Conservation (phyloP, 192 early-diverging fungal species). For the Coemansia umbellata region DNA sequence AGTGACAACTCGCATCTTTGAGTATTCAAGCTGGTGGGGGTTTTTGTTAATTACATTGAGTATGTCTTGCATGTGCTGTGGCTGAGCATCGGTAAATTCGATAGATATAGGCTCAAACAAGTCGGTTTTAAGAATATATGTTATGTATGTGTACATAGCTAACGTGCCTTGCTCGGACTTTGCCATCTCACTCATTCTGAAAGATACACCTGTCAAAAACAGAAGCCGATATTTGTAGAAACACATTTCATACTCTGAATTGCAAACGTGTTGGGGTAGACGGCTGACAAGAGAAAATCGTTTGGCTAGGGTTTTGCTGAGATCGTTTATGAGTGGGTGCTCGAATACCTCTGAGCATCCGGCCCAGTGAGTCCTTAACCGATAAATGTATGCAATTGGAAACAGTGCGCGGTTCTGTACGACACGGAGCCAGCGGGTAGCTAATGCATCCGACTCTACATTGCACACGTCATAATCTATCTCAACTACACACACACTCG, state of each 20-base stretch:
- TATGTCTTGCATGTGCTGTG: slow-evolving; percentile 28
- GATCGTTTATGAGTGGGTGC: slow-evolving; percentile 20
- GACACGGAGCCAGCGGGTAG: slow-evolving; percentile 28
- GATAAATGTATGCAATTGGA: slow-evolving; percentile 28
- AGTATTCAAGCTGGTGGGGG: slow-evolving; percentile 24
- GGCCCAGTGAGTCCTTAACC: slow-evolving; percentile 38
- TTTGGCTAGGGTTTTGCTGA: slow-evolving; percentile 11
- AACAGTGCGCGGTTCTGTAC: slow-evolving; percentile 30
- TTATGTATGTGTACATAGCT: slow-evolving; percentile 41
- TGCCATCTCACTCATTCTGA: slow-evolving; percentile 37
- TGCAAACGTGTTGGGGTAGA: slow-evolving; percentile 18
- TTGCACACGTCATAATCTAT: slow-evolving; percentile 27
- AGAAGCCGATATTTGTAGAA: slow-evolving; percentile 40
- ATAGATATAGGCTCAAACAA: slow-evolving; percentile 28
- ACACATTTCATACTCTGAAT: slow-evolving; percentile 19
- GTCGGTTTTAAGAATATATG: slow-evolving; percentile 42
- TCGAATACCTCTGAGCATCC: slow-evolving; percentile 48
- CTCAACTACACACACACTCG: slow-evolving; percentile 22
- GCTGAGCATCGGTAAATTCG: slow-evolving; percentile 26
- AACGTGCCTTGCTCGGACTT: slow-evolving; percentile 19
- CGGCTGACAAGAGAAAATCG: slow-evolving; percentile 23
- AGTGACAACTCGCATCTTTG: slow-evolving; percentile 35
- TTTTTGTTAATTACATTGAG: slow-evolving; percentile 40
- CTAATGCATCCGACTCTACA: slow-evolving; percentile 24
- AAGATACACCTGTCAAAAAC: slow-evolving; percentile 37